Evolutionary conservation across 495 filamentous ascomycete species (phyloP), one percentile per base, ranked within the genome.

Genomic region (Penicillium goetzii): DNA sequence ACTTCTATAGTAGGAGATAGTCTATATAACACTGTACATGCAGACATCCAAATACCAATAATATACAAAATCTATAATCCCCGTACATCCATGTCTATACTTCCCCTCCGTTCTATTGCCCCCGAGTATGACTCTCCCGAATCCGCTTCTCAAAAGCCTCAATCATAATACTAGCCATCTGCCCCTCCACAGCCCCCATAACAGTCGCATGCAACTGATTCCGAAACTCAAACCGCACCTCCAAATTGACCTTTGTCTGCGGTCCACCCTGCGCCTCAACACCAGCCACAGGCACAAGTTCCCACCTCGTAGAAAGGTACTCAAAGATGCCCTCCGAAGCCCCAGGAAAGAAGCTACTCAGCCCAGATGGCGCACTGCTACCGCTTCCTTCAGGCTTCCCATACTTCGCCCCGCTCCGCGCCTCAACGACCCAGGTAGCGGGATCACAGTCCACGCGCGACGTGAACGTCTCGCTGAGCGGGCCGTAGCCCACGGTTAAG

Each of bases 101-200:
- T 5, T 17, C 4, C 36, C 36, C 36, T 40, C 4, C 4, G 11
- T n/a, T 56, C 38, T 70, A 72, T 32, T 62, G 69, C 28, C 64
- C 60, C 52, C 58, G 59, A 21, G 60, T 60, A 56, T 85, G 83
- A 65, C 89, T 74, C 66, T 83, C 79, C 77, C 80, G 79, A 43
- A 91, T 90, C 71, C 91, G 81, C 79, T 83, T 84, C 81, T 97
- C 93, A 83, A 98, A 99, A 32, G 95, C 95, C 78, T 90, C 86
- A 69, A 99, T 89, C 93, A 99, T 95, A 56, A 90, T 79, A 12
- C 84, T 85, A 26, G 90, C 94, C 69, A 97, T 89, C 77, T 90
- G 91, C 45, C 90, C 91, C 69, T 90, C 91, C 49, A 93, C 84
- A 28, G 89, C 89, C 56, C 86, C 80, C 75, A 92, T 94, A 67